Evolutionary conservation across 371 early-diverging fungal species (phyloP), one percentile per base, ranked within the genome.

Genomic region (Actinomortierella wolfii): DNA sequence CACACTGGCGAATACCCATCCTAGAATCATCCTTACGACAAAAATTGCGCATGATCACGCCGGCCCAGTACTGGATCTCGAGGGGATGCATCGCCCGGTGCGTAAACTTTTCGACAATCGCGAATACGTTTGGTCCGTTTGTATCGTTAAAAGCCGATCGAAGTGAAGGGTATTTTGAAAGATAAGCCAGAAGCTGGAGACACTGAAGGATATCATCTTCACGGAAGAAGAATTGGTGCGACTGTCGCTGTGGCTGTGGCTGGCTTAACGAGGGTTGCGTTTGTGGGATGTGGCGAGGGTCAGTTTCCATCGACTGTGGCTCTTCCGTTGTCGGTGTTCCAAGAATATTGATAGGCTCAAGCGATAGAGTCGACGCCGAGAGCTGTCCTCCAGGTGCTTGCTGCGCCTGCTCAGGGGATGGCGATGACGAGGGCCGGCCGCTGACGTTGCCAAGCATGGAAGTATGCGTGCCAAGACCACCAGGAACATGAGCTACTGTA

Each of bases 131-230:
- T 23, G 78, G 67, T 52, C 74, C 73, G 49, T 86, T 77, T 39
- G 81, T 75, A n/a, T 80, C 67, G 78, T 94, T 87, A 64, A 95
- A 79, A 18, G 82, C 59, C 18, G 80, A 80, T 20, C 92, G 86
- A 48, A 92, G 80, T 44, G 84, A 80, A 28, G 90, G 86, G 76
- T 94, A 91, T 76, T 96, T 96, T 49, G 90, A 89, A 14, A 95
- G 81, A 64, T 91, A 93, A 39, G 94, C 95, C 11, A 94, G 80
- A 21, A 96, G 79, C 76, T 94, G 94, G 57, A 92, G 77, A 1
- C 92, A 87, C 40, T 92, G 80, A n/a, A 94, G 80, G 21, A 95
- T 88, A 58, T 95, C 93, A 67, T 93, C 92, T 66, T 89, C 89
- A 29, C 93, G 86, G 56, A 86, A 90, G 68, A 89, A 88, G 55